Evolutionary conservation across 129 eudicot species (phyloP).

Genomic region (Mikania micrantha): DNA sequence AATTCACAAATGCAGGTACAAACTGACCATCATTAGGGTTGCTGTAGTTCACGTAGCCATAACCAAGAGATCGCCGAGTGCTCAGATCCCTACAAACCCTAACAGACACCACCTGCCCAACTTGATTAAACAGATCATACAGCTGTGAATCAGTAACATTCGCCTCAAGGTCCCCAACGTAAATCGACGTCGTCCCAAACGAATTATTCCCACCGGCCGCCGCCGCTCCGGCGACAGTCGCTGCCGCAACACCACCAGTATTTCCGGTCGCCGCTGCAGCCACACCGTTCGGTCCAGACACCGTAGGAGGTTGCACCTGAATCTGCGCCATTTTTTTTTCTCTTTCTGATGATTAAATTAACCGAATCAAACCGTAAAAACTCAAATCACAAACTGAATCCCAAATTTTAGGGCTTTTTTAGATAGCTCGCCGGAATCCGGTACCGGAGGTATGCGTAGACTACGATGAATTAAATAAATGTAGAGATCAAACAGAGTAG

Average conservation of each 20-base stretch:
- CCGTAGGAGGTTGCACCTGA: slow-evolving; percentile 48
- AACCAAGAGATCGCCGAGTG: slow-evolving; percentile 65
- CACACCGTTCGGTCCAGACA: slow-evolving; percentile 37
- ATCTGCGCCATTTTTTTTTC: slow-evolving; percentile 58
- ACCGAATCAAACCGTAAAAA: slow-evolving; percentile 1
- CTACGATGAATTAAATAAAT: slow-evolving; percentile 3
- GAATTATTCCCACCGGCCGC: slow-evolving; percentile 25
- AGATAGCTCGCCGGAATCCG: slow-evolving; percentile 26
- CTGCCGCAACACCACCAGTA: slow-evolving; percentile 20
- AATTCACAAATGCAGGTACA: neutral
- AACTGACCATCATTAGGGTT: slow-evolving; percentile 60
- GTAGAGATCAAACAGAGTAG: no score
- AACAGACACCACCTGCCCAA: slow-evolving; percentile 79
- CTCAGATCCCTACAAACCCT: slow-evolving; percentile 75
- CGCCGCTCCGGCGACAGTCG: slow-evolving; percentile 20
- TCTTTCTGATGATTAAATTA: neutral
- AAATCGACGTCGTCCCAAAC: slow-evolving; percentile 55
- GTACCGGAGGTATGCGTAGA: slow-evolving; percentile 2
- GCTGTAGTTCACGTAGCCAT: slow-evolving; percentile 75
- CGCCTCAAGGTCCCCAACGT: slow-evolving; percentile 65
- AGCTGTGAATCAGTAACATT: slow-evolving; percentile 67
- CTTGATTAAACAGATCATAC: slow-evolving; percentile 69
- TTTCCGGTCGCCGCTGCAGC: slow-evolving; percentile 4
- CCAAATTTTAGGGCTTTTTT: slow-evolving; percentile 6
- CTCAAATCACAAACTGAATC: slow-evolving; percentile 6